Base-by-base conservation (phyloP, 768 basidiomycete genomes). In the Termitomyces sp. region DNA sequence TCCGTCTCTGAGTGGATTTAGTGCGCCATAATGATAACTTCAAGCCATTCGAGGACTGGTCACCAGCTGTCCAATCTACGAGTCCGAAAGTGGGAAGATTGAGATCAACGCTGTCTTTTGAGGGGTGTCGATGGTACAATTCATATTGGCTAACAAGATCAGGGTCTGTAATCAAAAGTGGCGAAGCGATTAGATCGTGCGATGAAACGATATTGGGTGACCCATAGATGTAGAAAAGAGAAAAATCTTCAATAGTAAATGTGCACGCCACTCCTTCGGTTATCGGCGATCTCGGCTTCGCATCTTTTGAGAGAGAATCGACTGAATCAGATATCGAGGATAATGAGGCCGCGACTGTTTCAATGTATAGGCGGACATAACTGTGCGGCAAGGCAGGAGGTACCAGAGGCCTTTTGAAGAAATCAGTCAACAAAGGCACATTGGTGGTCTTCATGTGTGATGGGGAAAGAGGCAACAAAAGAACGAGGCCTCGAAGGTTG, bases 151-250 rank as follows among this genome's bases (percentile, higher is more conserved):
- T 70, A 14, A 75, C 66, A 17, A 95, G 80, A 59, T 82, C 70
- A n/a, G 77, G 78, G 64, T 95, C 94, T 10, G 84, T 85, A 47
- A 94, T 80, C 17, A 96, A 65, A 43, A 96, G 71, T 12, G 93
- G 93, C 14, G 80, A 77, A 25, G 85, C 81, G 19, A 63, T 58
- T 45, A 75, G 52, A 21, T 65, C 65, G 8, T 57, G 25, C 37
- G 59, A 63, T 37, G 59, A 34, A 10, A 41, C 25, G 16, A 23
- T n/a, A 43, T 47, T 55, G 41, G 51, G 31, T 27, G 41, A 54
- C 56, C 54, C 54, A 32, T 71, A 71, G 63, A 87, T 81, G 11
- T 76, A 74, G 60, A 89, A 86, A 10, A 82, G 63, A 16, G 87
- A 86, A 1, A 89, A 11, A 45, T 90, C 88, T 10, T 64, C 61